Evolutionary conservation across 345 rosid genomes (phyloP), one percentile per base, ranked within the genome.

Genomic region (Populus euphratica): DNA sequence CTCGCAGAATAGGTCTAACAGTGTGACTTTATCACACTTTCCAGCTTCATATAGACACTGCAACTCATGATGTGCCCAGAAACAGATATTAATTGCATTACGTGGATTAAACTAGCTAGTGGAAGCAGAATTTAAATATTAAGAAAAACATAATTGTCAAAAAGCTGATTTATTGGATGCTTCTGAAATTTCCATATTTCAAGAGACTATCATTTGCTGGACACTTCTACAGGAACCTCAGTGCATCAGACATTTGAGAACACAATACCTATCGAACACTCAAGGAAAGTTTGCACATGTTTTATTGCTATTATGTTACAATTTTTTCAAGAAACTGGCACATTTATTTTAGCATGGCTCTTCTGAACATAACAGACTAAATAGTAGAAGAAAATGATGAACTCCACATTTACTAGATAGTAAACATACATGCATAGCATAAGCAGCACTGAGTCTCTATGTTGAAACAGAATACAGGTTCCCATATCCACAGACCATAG

Each of bases 1-100:
- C 83, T 96, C 99, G 50, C 96, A 92, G 56, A 91, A 83, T 54
- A 93, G 79, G 91, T 93, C 99, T 21, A 96, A 87, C 73, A 96
- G 81, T 76, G 80, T 86, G 78, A 93, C 77, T 73, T 87, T 86
- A 76, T 85, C 85, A 70, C 73, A 79, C 83, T 92, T 93, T 62
- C 86, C 97, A 73, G 84, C 90, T 88, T 88, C 98, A 82, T 83
- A 82, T 16, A 93, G 83, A 84, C 97, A 92, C 99, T 96, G 87
- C 84, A 84, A 75, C 65, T 56, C 39, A 79, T 63, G 44, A 63
- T 64, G 66, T 69, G 73, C 70, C 47, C 77, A 65, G 61, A 52
- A 35, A 78, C 54, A 62, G 68, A 80, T 27, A 74, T 73, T 38
- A 76, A n/a, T 73, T 74, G 43, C 56, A 59, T 73, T 52, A 80